Evolutionary conservation across 805 yeast species (phyloP).

Genomic region (Metschnikowia similis): DNA sequence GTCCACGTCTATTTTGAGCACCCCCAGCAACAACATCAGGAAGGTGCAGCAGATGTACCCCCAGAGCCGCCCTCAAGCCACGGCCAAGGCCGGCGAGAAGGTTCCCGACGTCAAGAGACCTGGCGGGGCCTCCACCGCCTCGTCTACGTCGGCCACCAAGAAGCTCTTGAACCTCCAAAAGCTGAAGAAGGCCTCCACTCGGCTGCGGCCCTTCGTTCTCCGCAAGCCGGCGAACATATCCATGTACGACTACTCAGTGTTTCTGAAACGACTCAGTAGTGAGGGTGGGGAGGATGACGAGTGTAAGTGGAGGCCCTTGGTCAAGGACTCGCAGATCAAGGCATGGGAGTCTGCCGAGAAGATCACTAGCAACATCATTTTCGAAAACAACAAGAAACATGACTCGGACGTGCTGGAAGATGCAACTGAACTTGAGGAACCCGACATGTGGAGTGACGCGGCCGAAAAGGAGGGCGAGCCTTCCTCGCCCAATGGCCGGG

Average conservation of each 20-base stretch:
- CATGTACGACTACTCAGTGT: constrained; percentile 36
- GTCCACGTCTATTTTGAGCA: constrained; percentile 36
- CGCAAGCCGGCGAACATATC: constrained; percentile 30
- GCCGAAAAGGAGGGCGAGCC: background rate
- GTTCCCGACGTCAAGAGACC: constrained; percentile 5
- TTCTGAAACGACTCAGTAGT: constrained; percentile 6
- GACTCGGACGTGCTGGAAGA: constrained; percentile 9
- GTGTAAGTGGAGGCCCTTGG: constrained; percentile 24
- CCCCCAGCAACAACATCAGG: constrained; percentile 39
- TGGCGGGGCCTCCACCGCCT: constrained; percentile 10
- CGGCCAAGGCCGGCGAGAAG: constrained; percentile 1
- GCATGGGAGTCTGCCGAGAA: constrained; percentile 46
- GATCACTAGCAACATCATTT: constrained; percentile 32
- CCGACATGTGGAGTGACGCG: constrained; percentile 4
- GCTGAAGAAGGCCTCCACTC: constrained; percentile 25
- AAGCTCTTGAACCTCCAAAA: constrained; percentile 38
- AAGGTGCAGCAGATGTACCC: constrained; percentile 26
- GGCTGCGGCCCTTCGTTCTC: constrained; percentile 22
- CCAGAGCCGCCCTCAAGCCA: constrained; percentile 7
- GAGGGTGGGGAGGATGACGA: constrained; percentile 2
- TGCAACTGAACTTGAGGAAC: constrained; percentile 3
- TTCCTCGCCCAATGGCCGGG: background rate
- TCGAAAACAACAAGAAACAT: constrained; percentile 26
- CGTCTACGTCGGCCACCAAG: constrained; percentile 29
- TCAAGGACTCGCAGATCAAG: constrained; percentile 38